phyloP scores from a whole-genome alignment of 1,284 basidiomycete species.

The Marasmius tenuissimus region DNA sequence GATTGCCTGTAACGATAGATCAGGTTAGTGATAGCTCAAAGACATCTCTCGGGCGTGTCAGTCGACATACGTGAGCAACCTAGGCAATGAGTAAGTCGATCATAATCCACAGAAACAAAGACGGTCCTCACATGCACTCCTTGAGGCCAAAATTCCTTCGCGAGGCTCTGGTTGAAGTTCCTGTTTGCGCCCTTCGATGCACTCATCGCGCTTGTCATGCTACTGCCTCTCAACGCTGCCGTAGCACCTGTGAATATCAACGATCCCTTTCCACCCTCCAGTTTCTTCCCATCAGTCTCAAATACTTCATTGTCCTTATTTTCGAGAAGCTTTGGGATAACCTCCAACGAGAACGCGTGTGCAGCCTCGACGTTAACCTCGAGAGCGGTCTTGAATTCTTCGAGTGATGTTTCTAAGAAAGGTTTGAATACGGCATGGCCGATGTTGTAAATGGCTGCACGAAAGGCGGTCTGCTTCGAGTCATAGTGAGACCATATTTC shows the following conservation, averaged over 20 bases:
- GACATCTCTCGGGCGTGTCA: background rate
- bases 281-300: constrained; percentile 22
- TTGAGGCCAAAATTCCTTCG: constrained; percentile 77
- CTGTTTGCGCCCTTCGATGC: constrained; percentile 68
- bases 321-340: constrained; percentile 60
- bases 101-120: background rate
- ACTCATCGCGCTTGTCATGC: constrained; percentile 64
- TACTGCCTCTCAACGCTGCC: constrained; percentile 63
- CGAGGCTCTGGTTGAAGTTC: constrained; percentile 71
- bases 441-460: constrained; percentile 69
- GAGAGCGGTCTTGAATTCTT: constrained; percentile 51
- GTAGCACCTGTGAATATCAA: constrained; percentile 72
- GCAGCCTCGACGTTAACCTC: constrained; percentile 62
- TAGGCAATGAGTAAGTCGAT: constrained; percentile 19
- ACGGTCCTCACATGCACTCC: constrained; percentile 67
- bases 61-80: constrained; percentile 59
- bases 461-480: constrained; percentile 46
- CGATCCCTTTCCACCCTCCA: constrained; percentile 47
- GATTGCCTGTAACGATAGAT: constrained; percentile 38
- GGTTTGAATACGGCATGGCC: constrained; percentile 59
- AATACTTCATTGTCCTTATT: constrained; percentile 33
- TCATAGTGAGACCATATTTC: constrained; percentile 54
- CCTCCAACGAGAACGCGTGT: constrained; percentile 68
- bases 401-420: constrained; percentile 66
- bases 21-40: background rate